Evolutionary conservation across 495 filamentous ascomycete species (phyloP).

Genomic region (Penicillium pancosmium): DNA sequence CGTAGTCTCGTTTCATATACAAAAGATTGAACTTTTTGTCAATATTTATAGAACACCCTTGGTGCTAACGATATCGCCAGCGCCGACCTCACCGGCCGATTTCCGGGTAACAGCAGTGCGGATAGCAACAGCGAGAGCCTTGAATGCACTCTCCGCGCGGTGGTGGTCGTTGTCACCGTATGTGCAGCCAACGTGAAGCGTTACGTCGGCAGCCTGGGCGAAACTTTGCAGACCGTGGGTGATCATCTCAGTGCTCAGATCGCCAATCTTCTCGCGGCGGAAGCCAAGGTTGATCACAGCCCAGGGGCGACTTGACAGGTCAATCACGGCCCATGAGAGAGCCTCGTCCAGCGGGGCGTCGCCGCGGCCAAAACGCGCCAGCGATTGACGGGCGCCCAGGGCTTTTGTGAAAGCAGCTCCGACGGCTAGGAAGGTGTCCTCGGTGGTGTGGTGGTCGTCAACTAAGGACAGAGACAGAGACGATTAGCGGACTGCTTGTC

Average conservation of each 20-base stretch:
- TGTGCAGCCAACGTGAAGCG: slow-evolving; percentile 88
- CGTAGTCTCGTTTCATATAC: slow-evolving; percentile 11
- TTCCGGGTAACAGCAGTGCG: slow-evolving; percentile 71
- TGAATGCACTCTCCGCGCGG: slow-evolving; percentile 94
- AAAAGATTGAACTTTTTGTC: background rate
- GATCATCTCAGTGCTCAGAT: slow-evolving; percentile 93
- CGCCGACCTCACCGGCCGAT: slow-evolving; percentile 70
- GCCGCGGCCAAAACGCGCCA: slow-evolving; percentile 86
- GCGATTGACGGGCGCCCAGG: slow-evolving; percentile 73
- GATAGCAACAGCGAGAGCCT: slow-evolving; percentile 88
- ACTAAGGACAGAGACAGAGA: slow-evolving; percentile 53
- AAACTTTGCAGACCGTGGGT: slow-evolving; percentile 94
- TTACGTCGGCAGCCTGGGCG: slow-evolving; percentile 86
- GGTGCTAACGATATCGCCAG: slow-evolving; percentile 91
- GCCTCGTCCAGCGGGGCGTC: slow-evolving; percentile 95
- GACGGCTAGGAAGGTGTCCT: slow-evolving; percentile 92
- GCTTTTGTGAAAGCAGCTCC: slow-evolving; percentile 80
- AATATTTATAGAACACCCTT: slow-evolving; percentile 73
- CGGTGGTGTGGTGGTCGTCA: slow-evolving; percentile 97
- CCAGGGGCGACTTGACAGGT: slow-evolving; percentile 89
- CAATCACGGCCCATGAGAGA: slow-evolving; percentile 89
- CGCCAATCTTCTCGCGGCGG: slow-evolving; percentile 87
- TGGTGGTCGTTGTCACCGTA: slow-evolving; percentile 95
- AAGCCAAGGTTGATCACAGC: slow-evolving; percentile 79
- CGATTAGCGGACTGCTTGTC: background rate